A percentile compares a stretch with the other conserved stretches of the same genome.
phyloP scores from a whole-genome alignment of 306 rosid species.

The Gynostemma pentaphyllum region DNA sequence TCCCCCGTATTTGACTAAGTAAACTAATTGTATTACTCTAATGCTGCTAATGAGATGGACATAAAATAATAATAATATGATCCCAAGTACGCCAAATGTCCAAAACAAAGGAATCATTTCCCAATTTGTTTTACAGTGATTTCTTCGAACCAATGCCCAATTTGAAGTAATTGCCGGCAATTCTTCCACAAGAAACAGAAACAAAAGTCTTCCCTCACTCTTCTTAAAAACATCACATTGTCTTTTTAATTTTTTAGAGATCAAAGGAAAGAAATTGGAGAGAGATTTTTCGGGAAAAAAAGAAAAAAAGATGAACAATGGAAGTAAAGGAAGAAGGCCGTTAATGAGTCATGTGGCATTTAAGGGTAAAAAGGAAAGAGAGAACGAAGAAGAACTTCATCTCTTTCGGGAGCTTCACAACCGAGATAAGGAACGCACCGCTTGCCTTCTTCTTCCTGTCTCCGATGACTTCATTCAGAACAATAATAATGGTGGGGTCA shows the following conservation, averaged over 20 bases:
- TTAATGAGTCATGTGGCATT: background rate
- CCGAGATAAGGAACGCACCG: conserved; percentile 26
- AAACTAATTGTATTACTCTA: too few relatives aligned
- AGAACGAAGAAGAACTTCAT: conserved; percentile 38
- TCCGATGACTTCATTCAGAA: conserved; percentile 40
- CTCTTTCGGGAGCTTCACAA: conserved; percentile 55
- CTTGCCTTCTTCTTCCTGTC: conserved; percentile 38
- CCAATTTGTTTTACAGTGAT: too few relatives aligned
- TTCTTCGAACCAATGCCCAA: too few relatives aligned
- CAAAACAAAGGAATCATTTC: background rate
- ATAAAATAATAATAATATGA: too few relatives aligned
- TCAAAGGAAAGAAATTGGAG: background rate
- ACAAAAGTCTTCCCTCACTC: background rate
- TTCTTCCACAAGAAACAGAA: background rate
- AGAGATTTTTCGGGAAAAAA: background rate
- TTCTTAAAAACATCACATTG: background rate
- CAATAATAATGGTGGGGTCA: background rate
- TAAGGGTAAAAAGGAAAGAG: conserved; percentile 13
- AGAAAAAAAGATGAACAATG: background rate
- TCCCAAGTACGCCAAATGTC: too few relatives aligned
- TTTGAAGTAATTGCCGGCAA: conserved; percentile 4
- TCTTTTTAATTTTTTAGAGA: background rate
- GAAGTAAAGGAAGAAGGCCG: conserved; percentile 2
- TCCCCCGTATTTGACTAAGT: too few relatives aligned
- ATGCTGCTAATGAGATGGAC: too few relatives aligned